Base-by-base conservation (phyloP, 2,329 filamentous ascomycete species). In the Botryosphaeria agaves region DNA sequence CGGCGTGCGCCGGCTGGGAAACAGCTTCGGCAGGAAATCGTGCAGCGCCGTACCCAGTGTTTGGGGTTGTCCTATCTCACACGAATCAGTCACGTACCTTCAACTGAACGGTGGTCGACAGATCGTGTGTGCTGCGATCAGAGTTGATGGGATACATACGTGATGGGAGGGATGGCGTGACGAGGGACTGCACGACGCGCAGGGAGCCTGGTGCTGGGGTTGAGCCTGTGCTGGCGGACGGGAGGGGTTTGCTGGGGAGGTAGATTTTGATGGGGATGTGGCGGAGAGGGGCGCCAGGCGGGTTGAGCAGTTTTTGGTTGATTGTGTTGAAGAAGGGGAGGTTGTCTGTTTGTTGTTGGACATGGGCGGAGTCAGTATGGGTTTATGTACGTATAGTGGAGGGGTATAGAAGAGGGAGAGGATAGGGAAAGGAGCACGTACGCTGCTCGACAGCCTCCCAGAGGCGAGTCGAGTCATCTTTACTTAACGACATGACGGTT, bases 251-350 rank as follows among this genome's bases (percentile, higher is more conserved):
- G 34, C 67, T 61, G 0, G 79, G 71, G 0, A 95, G 72, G 53
- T 94, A 98, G 32, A 95, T 59, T 32, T 85, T 76, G 23, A 95
- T 56, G 0, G 89, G 89, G n/a, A 95, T 65, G 52, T 92, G 76
- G 36, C 76, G 76, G 31, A 94, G 66, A 12, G 75, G 69, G 5
- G 72, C 69, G 1, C 82, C 73, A 14, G 61, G 61, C 3, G 77
- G 69, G 44, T 80, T 78, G 36, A 95, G 68, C 3, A 94, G 68
- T 38, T 75, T 76, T 37, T 64, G 69, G 48, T 85, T 77, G 43
- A 95, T 73, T 34, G 69, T 70, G 45, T 70, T 67, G 55, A 80
- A 95, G 24, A 74, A 61, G 6, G 59, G 41, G 41, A 80, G 73
- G 52, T 94, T 73, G 43, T 91, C 74, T 80, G 35, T n/a, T 31